Base-by-base conservation (phyloP, 371 early-diverging fungal species). In the Coemansia sp. region DNA sequence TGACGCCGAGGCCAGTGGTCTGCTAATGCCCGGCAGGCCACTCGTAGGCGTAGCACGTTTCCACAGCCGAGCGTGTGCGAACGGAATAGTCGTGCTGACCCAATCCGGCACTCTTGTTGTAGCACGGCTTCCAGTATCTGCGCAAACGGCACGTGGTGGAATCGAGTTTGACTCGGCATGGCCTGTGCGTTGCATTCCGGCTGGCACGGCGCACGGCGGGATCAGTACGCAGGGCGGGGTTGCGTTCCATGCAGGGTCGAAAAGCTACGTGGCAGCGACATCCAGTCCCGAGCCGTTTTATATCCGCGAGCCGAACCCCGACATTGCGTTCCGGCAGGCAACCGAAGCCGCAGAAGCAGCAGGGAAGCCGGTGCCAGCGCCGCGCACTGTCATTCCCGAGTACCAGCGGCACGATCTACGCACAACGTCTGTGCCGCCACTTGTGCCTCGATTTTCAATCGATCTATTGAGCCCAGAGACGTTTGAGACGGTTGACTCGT, bases 401-500 rank as follows among this genome's bases (percentile, higher is more conserved):
- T 71, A 79, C 62, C 65, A 53, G 55, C 66, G 71, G 7, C 42
- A 57, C 52, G 81, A 83, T 24, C 59, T 77, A 39, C 82, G 77
- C 14, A 83, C 78, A 18, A 67, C 71, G 34, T 83, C 84, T 22
- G 87, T 87, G 63, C 76, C 85, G n/a, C 94, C 96, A 0, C 68
- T 74, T 5, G 80, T 87, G 10, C 84, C 87, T 6, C 76, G 78
- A 6, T 93, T 84, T 71, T 84, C 85, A 1, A 71, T 99, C 61
- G 90, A 95, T 54, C 84, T 99, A 64, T 84, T 97, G 5, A 94
- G 97, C 1, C 96, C 98, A 1, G 88, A 92, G 3, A 95, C 96
- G 5, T 99, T 95, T 94, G 95, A 97, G 68, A 92, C 90, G 3
- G 91, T 97, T 1, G 98, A 98, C 76, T 81, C 81, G 71, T 84